Conservation (phyloP, 1,139 yeast species). For the Pichia sp. region DNA sequence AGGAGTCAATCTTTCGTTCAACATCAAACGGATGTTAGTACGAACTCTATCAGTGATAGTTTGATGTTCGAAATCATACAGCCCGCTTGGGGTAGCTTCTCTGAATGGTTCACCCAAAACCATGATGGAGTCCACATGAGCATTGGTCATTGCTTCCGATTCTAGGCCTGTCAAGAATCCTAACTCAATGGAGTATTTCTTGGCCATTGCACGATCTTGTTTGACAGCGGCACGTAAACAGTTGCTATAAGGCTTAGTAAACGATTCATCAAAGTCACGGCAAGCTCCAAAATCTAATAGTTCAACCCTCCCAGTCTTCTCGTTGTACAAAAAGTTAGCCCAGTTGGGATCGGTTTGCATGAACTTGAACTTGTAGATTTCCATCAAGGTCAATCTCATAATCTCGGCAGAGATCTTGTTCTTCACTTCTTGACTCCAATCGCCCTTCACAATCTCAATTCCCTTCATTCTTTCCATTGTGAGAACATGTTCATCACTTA, state of each 20-base stretch:
- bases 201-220: slow-evolving; percentile 63
- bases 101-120: slow-evolving; percentile 91
- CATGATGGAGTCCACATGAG: slow-evolving; percentile 87
- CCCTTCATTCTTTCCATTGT: slow-evolving; percentile 93
- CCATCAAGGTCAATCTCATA: slow-evolving; percentile 81
- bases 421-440: slow-evolving; percentile 68
- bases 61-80: slow-evolving; percentile 74
- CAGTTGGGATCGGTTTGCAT: slow-evolving; percentile 99
- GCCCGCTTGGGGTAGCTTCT: slow-evolving; percentile 45
- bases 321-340: slow-evolving; percentile 92
- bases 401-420: slow-evolving; percentile 81
- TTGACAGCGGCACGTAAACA: slow-evolving; percentile 74
- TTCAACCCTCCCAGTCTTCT: slow-evolving; percentile 57
- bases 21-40: slow-evolving; percentile 80
- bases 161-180: slow-evolving; percentile 94
- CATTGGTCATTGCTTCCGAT: slow-evolving; percentile 78
- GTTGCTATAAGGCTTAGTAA: slow-evolving; percentile 64
- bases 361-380: slow-evolving; percentile 76
- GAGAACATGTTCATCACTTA: slow-evolving; percentile 77
- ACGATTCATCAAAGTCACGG: slow-evolving; percentile 65
- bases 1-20: slow-evolving; percentile 86
- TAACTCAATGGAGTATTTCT: slow-evolving; percentile 60
- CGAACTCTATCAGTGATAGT: slow-evolving; percentile 92
- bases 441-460: slow-evolving; percentile 71
- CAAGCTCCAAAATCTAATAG: slow-evolving; percentile 95